Base-by-base conservation (phyloP, 2,329 filamentous ascomycete species). In the Exophiala dermatitidis region DNA sequence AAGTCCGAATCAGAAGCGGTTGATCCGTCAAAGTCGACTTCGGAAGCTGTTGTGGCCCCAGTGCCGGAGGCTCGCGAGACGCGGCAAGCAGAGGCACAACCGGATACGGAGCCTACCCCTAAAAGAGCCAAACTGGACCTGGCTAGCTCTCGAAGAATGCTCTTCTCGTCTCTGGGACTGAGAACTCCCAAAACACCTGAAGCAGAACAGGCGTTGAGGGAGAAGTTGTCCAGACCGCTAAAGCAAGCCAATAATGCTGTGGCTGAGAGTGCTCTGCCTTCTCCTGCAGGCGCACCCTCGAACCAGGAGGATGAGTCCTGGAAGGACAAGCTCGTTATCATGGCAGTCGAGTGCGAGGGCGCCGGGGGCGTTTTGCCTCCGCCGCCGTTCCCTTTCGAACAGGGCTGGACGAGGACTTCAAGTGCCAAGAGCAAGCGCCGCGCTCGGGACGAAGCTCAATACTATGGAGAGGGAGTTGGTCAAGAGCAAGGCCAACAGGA, bases 301-400 rank as follows among this genome's bases (percentile, higher is more conserved):
- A 77, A 86, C 31, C 77, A 52, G n/a, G 29, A 57, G 19, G 37
- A 54, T 26, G 54, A 60, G 34, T 45, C 80, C 26, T 96, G 90
- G 90, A 81, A 81, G 60, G 72, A 80, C 3, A 88, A 83, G 60
- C 84, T 96, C 55, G 78, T 74, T 7, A 82, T 95, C 56, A 79
- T 80, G 28, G 90, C 88, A 26, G 87, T 94, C 0, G 91, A 97
- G 67, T 96, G 90, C 69, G 81, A 83, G 57, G 77, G 86, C n/a
- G 79, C 86, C 31, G 79, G 77, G 3, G 72, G 88, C 37, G 72
- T 78, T 32, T 74, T 95, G 43, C 86, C 80, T 49, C 79, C 87
- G 33, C 90, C 91, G 0, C 88, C 90, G 0, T 96, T 94, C 64
- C 90, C 90, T 0, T 96, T 96, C 67, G 76, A 86, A 10, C 90